Percentiles rank a stretch among this genome's conserved stretches.
phyloP scores from a whole-genome alignment of 805 yeast genomes.

The Lipomyces kockii region DNA sequence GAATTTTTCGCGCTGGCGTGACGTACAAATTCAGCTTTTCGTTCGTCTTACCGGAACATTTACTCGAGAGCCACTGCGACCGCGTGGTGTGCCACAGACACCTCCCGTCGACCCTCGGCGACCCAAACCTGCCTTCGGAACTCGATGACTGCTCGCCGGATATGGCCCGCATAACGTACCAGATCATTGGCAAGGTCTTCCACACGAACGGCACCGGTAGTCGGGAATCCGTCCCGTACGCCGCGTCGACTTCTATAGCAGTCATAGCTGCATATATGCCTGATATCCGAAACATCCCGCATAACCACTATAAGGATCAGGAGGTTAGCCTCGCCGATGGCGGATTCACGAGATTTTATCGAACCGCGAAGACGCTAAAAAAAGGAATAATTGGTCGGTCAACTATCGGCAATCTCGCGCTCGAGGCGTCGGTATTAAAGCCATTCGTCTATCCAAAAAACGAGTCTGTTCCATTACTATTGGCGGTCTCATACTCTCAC shows the following conservation, averaged over 20 bases:
- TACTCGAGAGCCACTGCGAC: conserved; percentile 30
- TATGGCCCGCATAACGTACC: conserved; percentile 28
- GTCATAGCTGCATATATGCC: conserved; percentile 27
- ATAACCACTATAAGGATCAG: conserved; percentile 14
- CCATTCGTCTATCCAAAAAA: conserved; percentile 19
- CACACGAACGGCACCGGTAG: conserved; percentile 5
- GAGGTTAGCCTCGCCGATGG: conserved; percentile 16
- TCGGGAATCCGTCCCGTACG: conserved; percentile 1
- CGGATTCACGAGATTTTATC: conserved; percentile 27
- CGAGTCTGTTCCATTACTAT: conserved; percentile 19
- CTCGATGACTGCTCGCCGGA: conserved; percentile 31
- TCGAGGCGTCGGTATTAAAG: conserved; percentile 21
- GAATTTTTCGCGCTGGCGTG: conserved; percentile 16
- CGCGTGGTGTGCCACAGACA: conserved; percentile 19
- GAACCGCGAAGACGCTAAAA: conserved; percentile 15
- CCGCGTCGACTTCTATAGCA: conserved; percentile 5
- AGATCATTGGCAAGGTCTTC: conserved; percentile 15
- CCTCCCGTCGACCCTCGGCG: conserved; percentile 30
- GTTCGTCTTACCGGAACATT: conserved; percentile 29
- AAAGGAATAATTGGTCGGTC: conserved; percentile 14
- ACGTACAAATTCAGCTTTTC: conserved; percentile 26
- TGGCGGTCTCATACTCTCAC: conserved; percentile 21
- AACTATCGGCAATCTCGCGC: conserved; percentile 13
- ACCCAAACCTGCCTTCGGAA: neutral
- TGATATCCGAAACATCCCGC: conserved; percentile 16